Conservation (phyloP, 768 basidiomycete genomes). For the Amanita rubescens region DNA sequence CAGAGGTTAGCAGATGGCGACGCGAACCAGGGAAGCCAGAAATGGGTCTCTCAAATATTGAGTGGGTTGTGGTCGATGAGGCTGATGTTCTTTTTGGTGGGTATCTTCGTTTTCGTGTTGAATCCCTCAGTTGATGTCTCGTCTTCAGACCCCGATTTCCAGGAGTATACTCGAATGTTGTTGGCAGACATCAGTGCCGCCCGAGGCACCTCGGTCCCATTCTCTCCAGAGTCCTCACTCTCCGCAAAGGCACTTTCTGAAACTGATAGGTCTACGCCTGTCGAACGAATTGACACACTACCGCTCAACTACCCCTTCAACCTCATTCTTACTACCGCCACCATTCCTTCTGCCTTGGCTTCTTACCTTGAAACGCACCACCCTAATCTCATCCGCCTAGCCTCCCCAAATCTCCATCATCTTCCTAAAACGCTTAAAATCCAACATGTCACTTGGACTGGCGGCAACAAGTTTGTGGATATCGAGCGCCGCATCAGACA, state of each 20-base stretch:
- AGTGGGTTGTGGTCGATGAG: conserved; percentile 90
- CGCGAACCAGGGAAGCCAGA: conserved; percentile 31
- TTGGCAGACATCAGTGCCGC: conserved; percentile 65
- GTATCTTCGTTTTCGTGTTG: conserved; percentile 14
- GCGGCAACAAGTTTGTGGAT: conserved; percentile 76
- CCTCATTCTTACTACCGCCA: conserved; percentile 77
- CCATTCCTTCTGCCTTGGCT: conserved; percentile 73
- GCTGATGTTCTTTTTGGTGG: conserved; percentile 85
- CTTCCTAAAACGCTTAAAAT: conserved; percentile 65
- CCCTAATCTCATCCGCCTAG: conserved; percentile 60
- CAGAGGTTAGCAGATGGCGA: conserved; percentile 27
- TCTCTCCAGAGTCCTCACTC: conserved; percentile 17
- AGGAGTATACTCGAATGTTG: conserved; percentile 60
- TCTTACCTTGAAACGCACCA: conserved; percentile 56
- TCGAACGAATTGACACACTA: conserved; percentile 6
- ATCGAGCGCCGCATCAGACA: conserved; percentile 65
- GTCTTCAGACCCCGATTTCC: conserved; percentile 70
- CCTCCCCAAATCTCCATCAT: conserved; percentile 73
- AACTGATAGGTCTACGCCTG: conserved; percentile 13
- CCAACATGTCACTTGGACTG: conserved; percentile 69
- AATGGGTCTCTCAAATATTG: conserved; percentile 60
- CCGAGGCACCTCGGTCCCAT: conserved; percentile 39
- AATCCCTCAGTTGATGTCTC: neutral
- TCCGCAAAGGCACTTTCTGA: conserved; percentile 11
- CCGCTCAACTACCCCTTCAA: conserved; percentile 66